These are phyloP conservation scores for Aureobasidium sp. DNA, from an alignment of 2,329 filamentous ascomycete species.

Conservation along the genomic window DNA sequence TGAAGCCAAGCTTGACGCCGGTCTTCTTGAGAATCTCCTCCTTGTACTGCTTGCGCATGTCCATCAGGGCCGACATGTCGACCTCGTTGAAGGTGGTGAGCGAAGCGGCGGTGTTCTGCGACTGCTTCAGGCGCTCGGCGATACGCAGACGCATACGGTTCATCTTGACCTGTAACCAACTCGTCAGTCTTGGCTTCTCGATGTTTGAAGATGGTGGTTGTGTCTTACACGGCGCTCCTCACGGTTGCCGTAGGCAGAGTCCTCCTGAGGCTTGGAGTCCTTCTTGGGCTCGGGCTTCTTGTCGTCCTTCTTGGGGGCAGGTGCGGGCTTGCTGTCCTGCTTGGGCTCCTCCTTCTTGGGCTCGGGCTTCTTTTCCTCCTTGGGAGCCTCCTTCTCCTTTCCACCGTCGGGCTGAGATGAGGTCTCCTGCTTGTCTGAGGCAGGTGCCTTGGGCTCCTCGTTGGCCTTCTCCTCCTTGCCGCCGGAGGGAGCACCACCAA, in stretches of 20 bases:
- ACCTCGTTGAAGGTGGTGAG: slow-evolving; percentile 99
- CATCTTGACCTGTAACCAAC: slow-evolving; percentile 82
- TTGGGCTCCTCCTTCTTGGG: slow-evolving; percentile 32
- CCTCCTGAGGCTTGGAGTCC: slow-evolving; percentile 35
- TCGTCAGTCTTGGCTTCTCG: slow-evolving; percentile 2
- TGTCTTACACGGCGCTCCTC: slow-evolving; percentile 75
- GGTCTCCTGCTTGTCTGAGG: slow-evolving; percentile 50
- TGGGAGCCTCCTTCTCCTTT: slow-evolving; percentile 36
- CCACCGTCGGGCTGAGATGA: slow-evolving; percentile 47
- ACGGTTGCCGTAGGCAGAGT: slow-evolving; percentile 58
- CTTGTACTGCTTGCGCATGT: slow-evolving; percentile 96
- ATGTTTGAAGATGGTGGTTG: neutral
- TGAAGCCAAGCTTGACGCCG: slow-evolving; percentile 97
- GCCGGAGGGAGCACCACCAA: slow-evolving; percentile 53
- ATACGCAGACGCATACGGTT: slow-evolving; percentile 98
- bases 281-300: slow-evolving; percentile 42
- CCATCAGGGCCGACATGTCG: slow-evolving; percentile 96
- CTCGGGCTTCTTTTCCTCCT: slow-evolving; percentile 31
- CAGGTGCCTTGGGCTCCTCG: slow-evolving; percentile 55
- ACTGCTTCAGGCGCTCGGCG: slow-evolving; percentile 96
- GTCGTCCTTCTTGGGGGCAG: slow-evolving; percentile 29
- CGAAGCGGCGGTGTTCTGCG: slow-evolving; percentile 95
- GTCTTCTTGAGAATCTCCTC: slow-evolving; percentile 94
- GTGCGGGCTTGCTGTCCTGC: slow-evolving; percentile 29
- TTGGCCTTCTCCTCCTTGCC: slow-evolving; percentile 50